Conservation (phyloP, 2,329 filamentous ascomycete species). For the Dactylellina sp. region DNA sequence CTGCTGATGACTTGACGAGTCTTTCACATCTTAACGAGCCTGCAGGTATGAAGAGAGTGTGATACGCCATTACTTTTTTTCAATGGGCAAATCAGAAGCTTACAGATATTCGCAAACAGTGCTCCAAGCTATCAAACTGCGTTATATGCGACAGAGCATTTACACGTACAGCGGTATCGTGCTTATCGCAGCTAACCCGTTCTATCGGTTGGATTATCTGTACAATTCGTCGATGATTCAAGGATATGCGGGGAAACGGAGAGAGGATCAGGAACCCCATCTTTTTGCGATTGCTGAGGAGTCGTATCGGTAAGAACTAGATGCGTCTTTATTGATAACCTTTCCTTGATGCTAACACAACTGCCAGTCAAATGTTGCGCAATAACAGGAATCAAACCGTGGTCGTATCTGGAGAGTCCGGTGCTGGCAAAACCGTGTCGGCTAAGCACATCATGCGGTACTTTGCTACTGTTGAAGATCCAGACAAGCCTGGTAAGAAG, state of each 20-base stretch:
- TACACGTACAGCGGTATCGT: conserved; percentile 99
- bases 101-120: conserved; percentile 70
- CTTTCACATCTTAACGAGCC: conserved; percentile 98
- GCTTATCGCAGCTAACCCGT: conserved; percentile 97
- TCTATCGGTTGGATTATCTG: conserved; percentile 94
- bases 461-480: conserved; percentile 95
- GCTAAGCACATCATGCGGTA: conserved; percentile 99
- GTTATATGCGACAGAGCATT: conserved; percentile 98
- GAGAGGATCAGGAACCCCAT: conserved; percentile 96
- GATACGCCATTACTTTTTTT: neutral
- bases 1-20: conserved; percentile 97
- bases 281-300: conserved; percentile 99
- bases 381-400: conserved; percentile 97
- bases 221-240: conserved; percentile 99
- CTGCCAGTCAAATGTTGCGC: conserved; percentile 87
- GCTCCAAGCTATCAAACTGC: conserved; percentile 94
- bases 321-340: neutral
- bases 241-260: conserved; percentile 95
- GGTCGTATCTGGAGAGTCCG: conserved; percentile 98
- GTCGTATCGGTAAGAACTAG: conserved; percentile 83
- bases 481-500: conserved; percentile 83
- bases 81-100: conserved; percentile 3
- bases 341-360: conserved; percentile 16
- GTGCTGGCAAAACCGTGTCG: conserved; percentile 98
- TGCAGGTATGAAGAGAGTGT: conserved; percentile 74